phyloP scores from a whole-genome alignment of 1,284 basidiomycete genomes.

The Fistulina hepatica region DNA sequence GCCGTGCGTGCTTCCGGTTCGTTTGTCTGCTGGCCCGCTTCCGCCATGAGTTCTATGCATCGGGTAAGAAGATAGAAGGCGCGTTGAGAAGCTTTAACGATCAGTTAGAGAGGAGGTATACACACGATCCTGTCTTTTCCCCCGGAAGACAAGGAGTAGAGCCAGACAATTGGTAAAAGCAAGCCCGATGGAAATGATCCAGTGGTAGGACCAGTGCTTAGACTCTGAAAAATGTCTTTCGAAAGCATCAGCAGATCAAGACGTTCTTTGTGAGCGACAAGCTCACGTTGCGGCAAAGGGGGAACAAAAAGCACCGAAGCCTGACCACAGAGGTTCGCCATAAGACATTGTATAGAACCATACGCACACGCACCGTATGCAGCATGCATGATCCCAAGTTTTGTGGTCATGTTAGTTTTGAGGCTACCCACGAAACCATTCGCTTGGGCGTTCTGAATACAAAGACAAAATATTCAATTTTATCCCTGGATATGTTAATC shows the following conservation, averaged over 20 bases:
- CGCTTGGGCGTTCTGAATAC: slow-evolving; percentile 35
- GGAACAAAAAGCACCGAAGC: neutral
- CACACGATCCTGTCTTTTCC: slow-evolving; percentile 43
- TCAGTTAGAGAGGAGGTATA: neutral
- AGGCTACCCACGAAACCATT: slow-evolving; percentile 44
- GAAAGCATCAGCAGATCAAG: too few species aligned
- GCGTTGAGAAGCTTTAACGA: slow-evolving; percentile 3
- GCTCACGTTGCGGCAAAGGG: neutral
- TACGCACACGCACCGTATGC: slow-evolving; percentile 14
- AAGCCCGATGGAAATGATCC: slow-evolving; percentile 44
- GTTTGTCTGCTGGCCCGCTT: neutral
- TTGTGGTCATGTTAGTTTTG: slow-evolving; percentile 29
- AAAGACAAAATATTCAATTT: too few species aligned
- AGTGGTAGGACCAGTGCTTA: slow-evolving; percentile 49
- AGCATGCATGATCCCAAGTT: slow-evolving; percentile 52
- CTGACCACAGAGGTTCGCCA: neutral
- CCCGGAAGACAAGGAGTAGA: slow-evolving; percentile 39
- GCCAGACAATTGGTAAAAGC: slow-evolving; percentile 33
- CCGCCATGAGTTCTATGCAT: neutral
- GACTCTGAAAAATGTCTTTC: neutral
- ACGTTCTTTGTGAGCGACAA: too few species aligned
- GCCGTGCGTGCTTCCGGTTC: slow-evolving; percentile 13
- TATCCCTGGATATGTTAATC: neutral
- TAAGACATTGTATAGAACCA: neutral
- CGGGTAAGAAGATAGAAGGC: too few species aligned